These are phyloP conservation scores for Yamadazyma sp. DNA, from an alignment of 805 yeast species.

Conservation along the genomic window DNA sequence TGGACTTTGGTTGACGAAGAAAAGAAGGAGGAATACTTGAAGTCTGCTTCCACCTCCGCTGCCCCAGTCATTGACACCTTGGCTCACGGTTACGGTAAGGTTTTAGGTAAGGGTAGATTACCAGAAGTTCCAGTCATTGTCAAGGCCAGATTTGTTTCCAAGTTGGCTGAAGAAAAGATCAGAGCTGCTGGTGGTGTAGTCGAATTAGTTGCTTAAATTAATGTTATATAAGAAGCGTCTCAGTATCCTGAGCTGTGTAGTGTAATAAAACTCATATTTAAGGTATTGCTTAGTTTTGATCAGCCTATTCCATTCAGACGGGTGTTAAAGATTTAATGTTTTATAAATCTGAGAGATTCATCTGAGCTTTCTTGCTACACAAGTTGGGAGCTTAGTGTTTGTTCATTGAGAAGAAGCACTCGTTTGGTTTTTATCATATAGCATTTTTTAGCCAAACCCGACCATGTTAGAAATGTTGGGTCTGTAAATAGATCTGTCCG, in stretches of 20 bases:
- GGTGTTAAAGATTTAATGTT: too few species aligned
- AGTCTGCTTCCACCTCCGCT: slow-evolving; percentile 78
- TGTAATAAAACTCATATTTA: too few species aligned
- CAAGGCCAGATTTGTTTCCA: slow-evolving; percentile 98
- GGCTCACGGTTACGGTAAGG: slow-evolving; percentile 99
- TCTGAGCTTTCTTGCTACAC: too few species aligned
- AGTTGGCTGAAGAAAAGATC: slow-evolving; percentile 99
- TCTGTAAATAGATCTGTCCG: too few species aligned
- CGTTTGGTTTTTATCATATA: too few species aligned
- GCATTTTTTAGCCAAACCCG: too few species aligned
- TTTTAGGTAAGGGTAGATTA: slow-evolving; percentile 97
- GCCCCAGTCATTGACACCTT: slow-evolving; percentile 99
- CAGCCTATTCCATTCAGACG: not conserved
- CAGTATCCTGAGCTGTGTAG: too few species aligned
- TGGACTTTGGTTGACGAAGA: slow-evolving; percentile 96
- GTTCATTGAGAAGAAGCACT: too few species aligned
- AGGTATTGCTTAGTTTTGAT: too few species aligned
- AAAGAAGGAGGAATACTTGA: slow-evolving; percentile 90
- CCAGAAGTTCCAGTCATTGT: slow-evolving; percentile 98
- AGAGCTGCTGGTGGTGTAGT: slow-evolving; percentile 99
- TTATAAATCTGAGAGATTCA: too few species aligned
- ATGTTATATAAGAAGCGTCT: slow-evolving; percentile 13
- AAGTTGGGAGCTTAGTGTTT: too few species aligned
- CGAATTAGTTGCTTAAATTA: slow-evolving; percentile 88
- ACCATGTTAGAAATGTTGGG: too few species aligned